A percentile compares a stretch with the other conserved stretches of the same genome.
phyloP scores from a whole-genome alignment of 306 rosid species.

The Boehmeria nivea region DNA sequence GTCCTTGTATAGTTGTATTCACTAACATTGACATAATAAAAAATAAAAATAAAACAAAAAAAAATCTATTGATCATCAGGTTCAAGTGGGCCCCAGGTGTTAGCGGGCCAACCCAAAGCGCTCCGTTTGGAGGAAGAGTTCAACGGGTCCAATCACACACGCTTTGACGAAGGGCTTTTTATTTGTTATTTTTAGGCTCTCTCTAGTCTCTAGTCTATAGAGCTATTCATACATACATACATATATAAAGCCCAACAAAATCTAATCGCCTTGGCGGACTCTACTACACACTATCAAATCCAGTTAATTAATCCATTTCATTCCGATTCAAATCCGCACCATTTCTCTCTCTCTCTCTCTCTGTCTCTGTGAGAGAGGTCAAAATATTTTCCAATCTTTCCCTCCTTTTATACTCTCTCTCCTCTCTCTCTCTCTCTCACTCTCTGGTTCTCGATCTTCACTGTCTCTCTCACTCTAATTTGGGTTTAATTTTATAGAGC shows the following conservation, averaged over 20 bases:
- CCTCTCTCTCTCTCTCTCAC: neutral
- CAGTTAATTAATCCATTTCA: conserved; percentile 22
- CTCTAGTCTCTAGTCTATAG: no score
- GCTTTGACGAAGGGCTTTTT: no score
- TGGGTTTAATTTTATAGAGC: neutral
- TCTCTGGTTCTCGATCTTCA: conserved; percentile 9
- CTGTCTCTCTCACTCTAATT: conserved; percentile 1
- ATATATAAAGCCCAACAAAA: neutral
- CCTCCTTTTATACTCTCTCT: conserved; percentile 40
- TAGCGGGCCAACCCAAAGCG: neutral
- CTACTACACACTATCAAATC: conserved; percentile 28
- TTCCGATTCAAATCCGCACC: conserved; percentile 48
- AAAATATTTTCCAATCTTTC: conserved; percentile 40
- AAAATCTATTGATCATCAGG: no score
- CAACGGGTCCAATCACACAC: no score
- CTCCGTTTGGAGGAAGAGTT: no score
- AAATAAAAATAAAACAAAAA: no score
- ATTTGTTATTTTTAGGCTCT: no score
- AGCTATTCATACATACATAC: no score
- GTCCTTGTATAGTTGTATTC: no score
- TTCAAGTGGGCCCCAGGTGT: neutral
- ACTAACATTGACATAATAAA: no score
- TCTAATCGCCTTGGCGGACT: conserved; percentile 26
- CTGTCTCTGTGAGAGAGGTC: conserved; percentile 20
- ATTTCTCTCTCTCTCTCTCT: no score